Evolutionary conservation across 768 basidiomycete genomes (phyloP).

Genomic region (Krasilnikovozyma curviuscula): DNA sequence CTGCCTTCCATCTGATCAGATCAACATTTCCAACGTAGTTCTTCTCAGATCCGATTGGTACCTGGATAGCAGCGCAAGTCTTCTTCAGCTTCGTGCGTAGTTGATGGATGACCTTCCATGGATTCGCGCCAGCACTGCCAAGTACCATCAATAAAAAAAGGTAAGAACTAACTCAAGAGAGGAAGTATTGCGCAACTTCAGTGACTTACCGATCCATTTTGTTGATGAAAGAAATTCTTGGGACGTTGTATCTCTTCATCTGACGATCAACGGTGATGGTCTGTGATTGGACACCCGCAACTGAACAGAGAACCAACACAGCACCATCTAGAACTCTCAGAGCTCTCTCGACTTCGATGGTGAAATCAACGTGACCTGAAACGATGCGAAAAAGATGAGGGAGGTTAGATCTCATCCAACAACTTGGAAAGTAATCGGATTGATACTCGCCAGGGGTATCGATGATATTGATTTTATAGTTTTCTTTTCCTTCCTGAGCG

Average conservation of each 20-base stretch:
- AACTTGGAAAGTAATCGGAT: no score
- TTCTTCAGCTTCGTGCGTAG: conserved; percentile 80
- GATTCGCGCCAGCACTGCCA: conserved; percentile 78
- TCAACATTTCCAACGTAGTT: conserved; percentile 82
- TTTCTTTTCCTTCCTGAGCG: conserved; percentile 40
- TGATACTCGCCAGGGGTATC: conserved; percentile 70
- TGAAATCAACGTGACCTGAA: conserved; percentile 93
- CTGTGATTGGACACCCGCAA: conserved; percentile 94
- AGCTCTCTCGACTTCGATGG: conserved; percentile 95
- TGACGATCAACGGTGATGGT: conserved; percentile 97
- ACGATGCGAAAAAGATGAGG: background rate
- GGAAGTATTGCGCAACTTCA: no score
- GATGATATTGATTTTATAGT: conserved; percentile 87
- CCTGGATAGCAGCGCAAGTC: conserved; percentile 81
- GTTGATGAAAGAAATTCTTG: conserved; percentile 88
- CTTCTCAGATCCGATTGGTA: conserved; percentile 81
- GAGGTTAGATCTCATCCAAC: background rate
- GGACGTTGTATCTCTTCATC: conserved; percentile 93
- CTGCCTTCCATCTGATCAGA: conserved; percentile 77
- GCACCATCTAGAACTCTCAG: conserved; percentile 92
- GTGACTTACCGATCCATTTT: conserved; percentile 77
- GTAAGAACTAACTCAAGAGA: background rate
- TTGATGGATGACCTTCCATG: conserved; percentile 82
- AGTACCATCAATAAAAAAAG: background rate
- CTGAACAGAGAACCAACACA: conserved; percentile 86